Conservation (phyloP, 768 basidiomycete genomes). For the Lanmaoa pseudosensibilis region DNA sequence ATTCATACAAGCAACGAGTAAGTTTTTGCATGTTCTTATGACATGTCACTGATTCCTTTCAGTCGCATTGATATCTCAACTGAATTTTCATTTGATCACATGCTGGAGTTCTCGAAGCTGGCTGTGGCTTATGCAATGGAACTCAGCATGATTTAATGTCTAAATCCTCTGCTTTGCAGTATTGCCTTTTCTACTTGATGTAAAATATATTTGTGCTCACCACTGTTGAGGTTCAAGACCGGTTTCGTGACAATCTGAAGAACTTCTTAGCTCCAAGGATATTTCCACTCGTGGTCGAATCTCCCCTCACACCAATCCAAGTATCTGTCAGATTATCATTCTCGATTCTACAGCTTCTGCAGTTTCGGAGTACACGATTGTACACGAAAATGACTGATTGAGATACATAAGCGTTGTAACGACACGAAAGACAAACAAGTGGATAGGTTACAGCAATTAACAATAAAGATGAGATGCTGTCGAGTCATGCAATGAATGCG, state of each 20-base stretch:
- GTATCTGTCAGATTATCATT: not conserved
- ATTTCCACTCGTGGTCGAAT: too few relatives aligned
- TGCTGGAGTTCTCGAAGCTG: constrained; percentile 86
- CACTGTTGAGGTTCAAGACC: not conserved
- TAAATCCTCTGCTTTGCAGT: not conserved
- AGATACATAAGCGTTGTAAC: not conserved
- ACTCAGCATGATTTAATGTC: constrained; percentile 47
- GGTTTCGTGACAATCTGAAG: not conserved
- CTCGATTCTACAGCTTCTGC: not conserved
- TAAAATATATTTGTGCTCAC: not conserved
- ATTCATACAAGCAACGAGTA: constrained; percentile 85
- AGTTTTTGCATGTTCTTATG: constrained; percentile 44
- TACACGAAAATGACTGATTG: not conserved
- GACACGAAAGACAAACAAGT: not conserved
- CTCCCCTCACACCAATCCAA: too few relatives aligned
- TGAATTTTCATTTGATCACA: constrained; percentile 89
- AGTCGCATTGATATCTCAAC: constrained; percentile 83
- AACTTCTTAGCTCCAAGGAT: not conserved
- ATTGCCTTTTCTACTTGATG: not conserved
- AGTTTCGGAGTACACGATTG: not conserved
- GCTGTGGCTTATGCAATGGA: constrained; percentile 79
- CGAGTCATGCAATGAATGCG: not conserved
- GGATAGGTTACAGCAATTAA: not conserved
- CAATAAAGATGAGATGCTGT: not conserved
- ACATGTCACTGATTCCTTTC: constrained; percentile 24